Conservation (phyloP, 257 asterid genomes). For the Ocimum tenuiflorum region DNA sequence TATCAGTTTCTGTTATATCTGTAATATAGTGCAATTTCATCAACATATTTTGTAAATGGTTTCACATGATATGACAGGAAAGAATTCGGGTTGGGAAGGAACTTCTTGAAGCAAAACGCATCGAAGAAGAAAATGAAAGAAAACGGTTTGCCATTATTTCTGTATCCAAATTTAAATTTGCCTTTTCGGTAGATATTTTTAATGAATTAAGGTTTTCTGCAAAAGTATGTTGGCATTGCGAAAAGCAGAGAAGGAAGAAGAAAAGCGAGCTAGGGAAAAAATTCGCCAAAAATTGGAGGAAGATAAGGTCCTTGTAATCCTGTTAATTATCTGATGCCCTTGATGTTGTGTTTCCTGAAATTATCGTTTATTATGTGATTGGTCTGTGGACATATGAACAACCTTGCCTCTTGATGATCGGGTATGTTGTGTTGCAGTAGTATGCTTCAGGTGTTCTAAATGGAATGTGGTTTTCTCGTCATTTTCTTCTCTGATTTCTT, state of each 20-base stretch:
- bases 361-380: not conserved
- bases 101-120: slow-evolving; percentile 91
- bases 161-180: not conserved
- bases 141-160: slow-evolving; percentile 61
- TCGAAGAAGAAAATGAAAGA: slow-evolving; percentile 97
- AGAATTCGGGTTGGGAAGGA: slow-evolving; percentile 82
- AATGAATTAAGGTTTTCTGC: slow-evolving; percentile 17
- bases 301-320: slow-evolving; percentile 74
- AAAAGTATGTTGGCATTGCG: slow-evolving; percentile 73
- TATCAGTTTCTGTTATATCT: not conserved
- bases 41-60: slow-evolving; percentile 11
- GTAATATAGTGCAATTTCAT: not conserved
- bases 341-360: slow-evolving; percentile 3
- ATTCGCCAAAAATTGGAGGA: slow-evolving; percentile 94
- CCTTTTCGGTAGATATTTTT: not conserved
- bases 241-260: slow-evolving; percentile 97
- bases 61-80: slow-evolving; percentile 53
- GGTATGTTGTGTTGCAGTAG: no score
- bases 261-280: slow-evolving; percentile 78
- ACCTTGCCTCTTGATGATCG: no score
- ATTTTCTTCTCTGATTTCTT: no score
- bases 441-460: no score
- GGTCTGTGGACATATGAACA: no score
- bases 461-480: no score
- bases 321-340: no score